These are phyloP conservation scores for Phytophthora niederhauseri DNA, from an alignment of 352 stramenopile genomes.

Conservation along the genomic window DNA sequence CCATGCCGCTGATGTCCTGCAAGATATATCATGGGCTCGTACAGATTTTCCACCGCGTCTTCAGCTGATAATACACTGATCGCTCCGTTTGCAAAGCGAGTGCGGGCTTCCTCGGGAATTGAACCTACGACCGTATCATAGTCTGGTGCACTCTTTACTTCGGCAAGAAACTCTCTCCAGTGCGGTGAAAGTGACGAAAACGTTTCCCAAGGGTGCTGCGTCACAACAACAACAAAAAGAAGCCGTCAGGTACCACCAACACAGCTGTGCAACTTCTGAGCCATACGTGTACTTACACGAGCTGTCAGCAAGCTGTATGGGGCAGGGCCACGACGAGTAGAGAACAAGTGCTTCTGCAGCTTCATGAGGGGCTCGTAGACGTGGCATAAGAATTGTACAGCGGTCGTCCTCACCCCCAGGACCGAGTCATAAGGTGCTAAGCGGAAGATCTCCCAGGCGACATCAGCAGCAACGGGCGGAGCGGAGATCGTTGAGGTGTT, in stretches of 20 bases:
- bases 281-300: conserved; percentile 38
- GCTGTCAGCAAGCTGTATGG: conserved; percentile 42
- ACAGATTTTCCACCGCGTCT: conserved; percentile 59
- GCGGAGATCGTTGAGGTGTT: conserved; percentile 68
- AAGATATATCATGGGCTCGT: conserved; percentile 85
- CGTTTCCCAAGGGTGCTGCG: conserved; percentile 87
- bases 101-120: conserved; percentile 55
- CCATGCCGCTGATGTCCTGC: conserved; percentile 30
- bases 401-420: conserved; percentile 60
- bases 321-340: conserved; percentile 28
- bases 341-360: conserved; percentile 60
- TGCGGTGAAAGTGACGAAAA: conserved; percentile 75
- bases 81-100: conserved; percentile 56
- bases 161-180: conserved; percentile 55
- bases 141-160: conserved; percentile 52
- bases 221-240: conserved; percentile 4
- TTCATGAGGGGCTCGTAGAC: conserved; percentile 66
- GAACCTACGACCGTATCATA: conserved; percentile 49
- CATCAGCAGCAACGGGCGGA: conserved; percentile 74
- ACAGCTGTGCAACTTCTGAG: neutral
- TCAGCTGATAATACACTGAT: conserved; percentile 36
- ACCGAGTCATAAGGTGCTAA: conserved; percentile 79
- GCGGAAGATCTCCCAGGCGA: conserved; percentile 85
- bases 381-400: conserved; percentile 75
- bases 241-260: neutral